A percentile compares a stretch with the other conserved stretches of the same genome.
Conservation (phyloP, 192 early-diverging fungal genomes). For the Backusella psychrophila region DNA sequence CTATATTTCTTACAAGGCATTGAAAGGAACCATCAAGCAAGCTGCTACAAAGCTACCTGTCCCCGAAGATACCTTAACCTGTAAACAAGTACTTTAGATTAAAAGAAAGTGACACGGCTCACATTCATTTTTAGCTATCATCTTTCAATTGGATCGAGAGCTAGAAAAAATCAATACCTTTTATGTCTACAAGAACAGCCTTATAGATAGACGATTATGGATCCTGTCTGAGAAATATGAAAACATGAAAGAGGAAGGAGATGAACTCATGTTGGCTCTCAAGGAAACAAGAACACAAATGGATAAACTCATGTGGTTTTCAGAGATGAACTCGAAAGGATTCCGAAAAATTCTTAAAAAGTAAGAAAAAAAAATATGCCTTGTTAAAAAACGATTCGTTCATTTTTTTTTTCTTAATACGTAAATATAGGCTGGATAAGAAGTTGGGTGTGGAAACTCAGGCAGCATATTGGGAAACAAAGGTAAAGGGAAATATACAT, state of each 20-base stretch:
- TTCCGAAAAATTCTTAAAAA: constrained; percentile 59
- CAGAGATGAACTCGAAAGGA: constrained; percentile 49
- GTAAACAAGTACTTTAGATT: background rate
- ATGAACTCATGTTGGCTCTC: constrained; percentile 45
- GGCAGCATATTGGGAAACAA: constrained; percentile 45
- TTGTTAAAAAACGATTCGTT: constrained; percentile 1
- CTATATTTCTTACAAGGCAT: constrained; percentile 63
- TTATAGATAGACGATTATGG: constrained; percentile 68
- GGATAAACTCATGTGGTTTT: constrained; percentile 49
- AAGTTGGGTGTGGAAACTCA: constrained; percentile 36
- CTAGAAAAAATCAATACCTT: constrained; percentile 83
- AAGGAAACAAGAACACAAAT: constrained; percentile 44
- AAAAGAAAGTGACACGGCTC: constrained; percentile 8
- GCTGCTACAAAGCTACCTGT: constrained; percentile 2
- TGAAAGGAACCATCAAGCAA: constrained; percentile 77
- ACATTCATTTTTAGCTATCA: constrained; percentile 61
- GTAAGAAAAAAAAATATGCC: constrained; percentile 35
- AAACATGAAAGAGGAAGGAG: constrained; percentile 8
- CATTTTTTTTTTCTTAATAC: constrained; percentile 2
- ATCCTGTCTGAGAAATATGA: constrained; percentile 55
- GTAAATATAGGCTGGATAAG: constrained; percentile 47
- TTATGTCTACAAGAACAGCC: constrained; percentile 74
- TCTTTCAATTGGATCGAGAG: constrained; percentile 81
- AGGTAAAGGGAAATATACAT: constrained; percentile 24
- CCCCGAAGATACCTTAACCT: constrained; percentile 35